A percentile compares a stretch with the other conserved stretches of the same genome.
Conservation (phyloP, 2,329 filamentous ascomycete species). For the Aspergillus ruber region DNA sequence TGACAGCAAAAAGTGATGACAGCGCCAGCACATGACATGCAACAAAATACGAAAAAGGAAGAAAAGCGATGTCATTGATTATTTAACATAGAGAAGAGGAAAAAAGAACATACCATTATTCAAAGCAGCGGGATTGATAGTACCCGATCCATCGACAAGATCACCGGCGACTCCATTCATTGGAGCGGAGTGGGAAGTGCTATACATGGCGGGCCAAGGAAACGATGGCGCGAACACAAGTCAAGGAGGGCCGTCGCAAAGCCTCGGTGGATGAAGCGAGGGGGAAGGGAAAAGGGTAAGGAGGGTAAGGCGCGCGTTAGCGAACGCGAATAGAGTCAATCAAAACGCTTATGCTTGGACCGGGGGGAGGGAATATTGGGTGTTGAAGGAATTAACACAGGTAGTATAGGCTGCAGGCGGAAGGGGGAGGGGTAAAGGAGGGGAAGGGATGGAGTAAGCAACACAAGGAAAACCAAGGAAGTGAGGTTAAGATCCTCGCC, state of each 20-base stretch:
- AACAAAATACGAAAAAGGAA: conserved; percentile 14
- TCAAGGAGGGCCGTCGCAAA: conserved; percentile 21
- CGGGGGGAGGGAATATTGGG: conserved; percentile 1
- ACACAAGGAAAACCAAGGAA: not conserved
- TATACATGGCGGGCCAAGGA: conserved; percentile 40
- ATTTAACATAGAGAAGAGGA: conserved; percentile 11
- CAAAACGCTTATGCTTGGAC: not conserved
- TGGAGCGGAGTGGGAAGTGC: conserved; percentile 46
- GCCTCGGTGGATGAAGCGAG: conserved; percentile 7
- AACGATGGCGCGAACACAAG: conserved; percentile 16
- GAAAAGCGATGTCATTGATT: conserved; percentile 42
- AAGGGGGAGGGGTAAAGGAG: not conserved
- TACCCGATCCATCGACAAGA: conserved; percentile 67
- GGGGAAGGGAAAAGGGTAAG: not conserved
- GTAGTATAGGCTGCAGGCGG: not conserved
- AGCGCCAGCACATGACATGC: not conserved
- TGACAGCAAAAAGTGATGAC: not conserved
- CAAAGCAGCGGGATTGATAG: conserved; percentile 84
- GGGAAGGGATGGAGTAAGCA: not conserved
- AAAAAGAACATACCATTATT: conserved; percentile 63
- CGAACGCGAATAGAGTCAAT: not conserved
- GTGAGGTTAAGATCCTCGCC: not conserved
- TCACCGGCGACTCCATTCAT: conserved; percentile 57
- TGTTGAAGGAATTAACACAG: not conserved
- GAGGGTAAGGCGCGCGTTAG: not conserved